Base-by-base conservation (phyloP, 2,329 filamentous ascomycete species). In the Stenocarpella maydis region DNA sequence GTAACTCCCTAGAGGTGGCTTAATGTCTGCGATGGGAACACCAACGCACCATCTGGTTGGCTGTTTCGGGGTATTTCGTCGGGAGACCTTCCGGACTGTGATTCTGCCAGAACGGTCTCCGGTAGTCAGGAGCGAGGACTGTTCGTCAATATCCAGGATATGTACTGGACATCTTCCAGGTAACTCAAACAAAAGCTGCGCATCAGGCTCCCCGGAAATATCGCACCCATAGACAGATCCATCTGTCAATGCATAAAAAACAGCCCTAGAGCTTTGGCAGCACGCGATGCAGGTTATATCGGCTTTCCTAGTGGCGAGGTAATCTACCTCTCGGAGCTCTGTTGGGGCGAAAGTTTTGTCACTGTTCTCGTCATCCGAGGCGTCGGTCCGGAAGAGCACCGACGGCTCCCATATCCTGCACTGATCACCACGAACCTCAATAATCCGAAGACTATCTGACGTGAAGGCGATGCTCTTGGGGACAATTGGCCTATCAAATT, bases 351-450 rank as follows among this genome's bases (percentile, higher is more conserved):
- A 73, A 2, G 71, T 39, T 1, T 70, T 72, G 47, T 72, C 71
- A 19, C 71, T 74, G 31, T 55, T 69, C 5, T 73, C 71, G 0
- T 75, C 72, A 0, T 73, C 72, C 2, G 41, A 26, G 17, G 5
- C 49, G 10, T 74, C 72, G 1, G 70, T 65, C 3, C 73, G 64
- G 7, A 74, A 70, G 1, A 77, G 72, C 15, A 74, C 72, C 1
- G 73, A 58, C 0, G 75, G 75, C 10, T 74, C 72, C 75, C 76
- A 77, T 3, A 77, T 65, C 6, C 73, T 67, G 28, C 74, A 73
- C n/a, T 75, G 74, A 0, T 63, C 24, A 3, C 53, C 71, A 0
- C 74, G 58, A n/a, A 76, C 69, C 21, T 75, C 71, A n/a, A 77
- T 68, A 17, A 76, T 53, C 3, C 73, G 72, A 1, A 68, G 67